Conservation (phyloP, 192 early-diverging fungal genomes). For the Mortierella antarctica region DNA sequence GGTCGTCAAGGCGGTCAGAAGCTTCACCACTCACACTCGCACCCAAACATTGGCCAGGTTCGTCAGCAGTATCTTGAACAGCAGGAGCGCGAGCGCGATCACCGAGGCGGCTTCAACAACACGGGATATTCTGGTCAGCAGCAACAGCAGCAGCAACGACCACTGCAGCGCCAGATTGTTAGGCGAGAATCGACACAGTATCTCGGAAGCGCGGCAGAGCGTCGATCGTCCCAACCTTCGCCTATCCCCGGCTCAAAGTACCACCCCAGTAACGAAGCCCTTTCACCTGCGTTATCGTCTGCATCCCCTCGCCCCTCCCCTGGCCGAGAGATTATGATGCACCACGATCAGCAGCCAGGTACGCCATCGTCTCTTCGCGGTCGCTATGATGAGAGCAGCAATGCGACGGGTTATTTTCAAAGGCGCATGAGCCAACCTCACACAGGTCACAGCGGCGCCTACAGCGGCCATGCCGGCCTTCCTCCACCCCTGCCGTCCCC, state of each 20-base stretch:
- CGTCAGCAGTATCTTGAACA: conserved; percentile 46
- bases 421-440: conserved; percentile 49
- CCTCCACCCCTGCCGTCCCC: conserved; percentile 23
- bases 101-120: conserved; percentile 19
- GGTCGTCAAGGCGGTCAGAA: conserved; percentile 26
- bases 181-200: conserved; percentile 37
- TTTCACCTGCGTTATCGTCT: conserved; percentile 31
- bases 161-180: conserved; percentile 13
- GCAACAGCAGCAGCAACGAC: conserved; percentile 1
- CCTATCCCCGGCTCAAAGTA: conserved; percentile 19
- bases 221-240: conserved; percentile 35
- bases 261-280: conserved; percentile 6
- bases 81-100: conserved; percentile 37
- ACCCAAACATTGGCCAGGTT: conserved; percentile 48
- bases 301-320: conserved; percentile 36
- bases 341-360: conserved; percentile 6
- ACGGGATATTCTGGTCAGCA: conserved; percentile 7
- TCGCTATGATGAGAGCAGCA: conserved; percentile 18
- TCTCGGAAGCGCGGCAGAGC: conserved; percentile 11
- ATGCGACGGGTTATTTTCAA: conserved; percentile 11
- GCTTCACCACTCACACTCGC: conserved; percentile 46
- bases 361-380: background rate
- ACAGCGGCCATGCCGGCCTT: background rate
- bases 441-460: conserved; percentile 8
- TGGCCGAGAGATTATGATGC: conserved; percentile 17